These are phyloP conservation scores for Oryza australiensis DNA, from an alignment of 176 grass and related monocot genomes.

Conservation along the genomic window DNA sequence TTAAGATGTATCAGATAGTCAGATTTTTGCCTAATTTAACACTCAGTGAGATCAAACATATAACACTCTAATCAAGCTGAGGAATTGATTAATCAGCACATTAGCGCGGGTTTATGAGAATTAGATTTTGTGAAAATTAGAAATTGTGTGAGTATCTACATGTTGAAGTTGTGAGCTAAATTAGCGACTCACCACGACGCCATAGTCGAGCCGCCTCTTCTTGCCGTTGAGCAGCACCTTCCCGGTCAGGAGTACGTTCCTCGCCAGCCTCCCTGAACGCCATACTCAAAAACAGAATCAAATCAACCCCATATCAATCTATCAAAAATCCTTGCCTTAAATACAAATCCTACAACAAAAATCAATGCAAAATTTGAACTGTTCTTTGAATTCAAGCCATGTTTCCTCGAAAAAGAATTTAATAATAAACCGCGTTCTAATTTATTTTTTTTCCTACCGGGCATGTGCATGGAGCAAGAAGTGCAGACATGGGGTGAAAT, in stretches of 20 bases:
- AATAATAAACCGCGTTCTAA: too few species aligned
- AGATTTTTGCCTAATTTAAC: neutral
- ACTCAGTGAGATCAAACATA: neutral
- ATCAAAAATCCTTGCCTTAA: neutral
- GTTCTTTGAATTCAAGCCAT: too few species aligned
- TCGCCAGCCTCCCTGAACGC: slow-evolving; percentile 83
- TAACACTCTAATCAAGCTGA: neutral
- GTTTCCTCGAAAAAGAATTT: too few species aligned
- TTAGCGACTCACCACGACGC: slow-evolving; percentile 58
- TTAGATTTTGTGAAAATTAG: neutral
- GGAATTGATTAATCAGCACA: neutral
- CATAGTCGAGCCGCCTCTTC: slow-evolving; percentile 91
- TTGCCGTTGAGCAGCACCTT: slow-evolving; percentile 89
- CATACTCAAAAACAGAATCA: neutral
- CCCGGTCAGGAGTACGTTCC: slow-evolving; percentile 82
- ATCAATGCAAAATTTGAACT: neutral
- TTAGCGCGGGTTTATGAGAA: neutral
- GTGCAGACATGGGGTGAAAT: too few species aligned
- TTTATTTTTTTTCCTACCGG: too few species aligned
- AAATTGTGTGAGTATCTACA: neutral
- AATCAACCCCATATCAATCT: neutral
- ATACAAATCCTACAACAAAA: neutral
- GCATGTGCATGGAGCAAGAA: too few species aligned
- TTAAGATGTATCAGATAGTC: neutral
- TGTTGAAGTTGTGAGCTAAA: neutral